Conservation (phyloP, 306 rosid genomes). For the Cicer bijugum region DNA sequence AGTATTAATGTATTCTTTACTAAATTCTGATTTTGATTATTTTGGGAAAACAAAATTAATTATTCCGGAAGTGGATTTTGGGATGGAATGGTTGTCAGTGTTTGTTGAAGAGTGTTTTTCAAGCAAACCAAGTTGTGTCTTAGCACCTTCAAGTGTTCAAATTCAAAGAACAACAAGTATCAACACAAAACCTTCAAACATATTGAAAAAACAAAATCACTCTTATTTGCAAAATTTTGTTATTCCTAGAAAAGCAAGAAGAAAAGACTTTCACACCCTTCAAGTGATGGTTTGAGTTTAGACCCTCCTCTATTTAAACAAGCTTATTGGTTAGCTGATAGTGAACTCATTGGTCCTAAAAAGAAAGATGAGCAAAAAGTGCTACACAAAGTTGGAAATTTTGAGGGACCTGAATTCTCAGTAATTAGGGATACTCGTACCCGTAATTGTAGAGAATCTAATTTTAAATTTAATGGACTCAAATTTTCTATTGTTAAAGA, state of each 20-base stretch:
- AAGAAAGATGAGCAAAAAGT: conserved; percentile 34
- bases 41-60: not conserved
- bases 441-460: too few species aligned
- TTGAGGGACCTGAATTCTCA: too few species aligned
- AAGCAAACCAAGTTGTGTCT: conserved; percentile 54
- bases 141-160: conserved; percentile 47
- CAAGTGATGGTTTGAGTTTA: conserved; percentile 39
- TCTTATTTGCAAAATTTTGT: conserved; percentile 42
- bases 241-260: conserved; percentile 66
- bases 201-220: conserved; percentile 34
- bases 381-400: not conserved
- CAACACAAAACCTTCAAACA: conserved; percentile 44
- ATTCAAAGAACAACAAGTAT: not conserved
- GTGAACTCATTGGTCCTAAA: conserved; percentile 56
- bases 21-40: conserved; percentile 11
- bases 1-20: not conserved
- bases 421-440: too few species aligned
- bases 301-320: conserved; percentile 67
- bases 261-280: conserved; percentile 46
- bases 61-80: conserved; percentile 61
- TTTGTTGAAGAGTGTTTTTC: conserved; percentile 72
- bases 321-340: conserved; percentile 64
- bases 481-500: too few species aligned
- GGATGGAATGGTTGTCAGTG: conserved; percentile 68
- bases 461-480: too few species aligned